Evolutionary conservation across 192 early-diverging fungal species (phyloP).

Genomic region (Coemansia sp.): DNA sequence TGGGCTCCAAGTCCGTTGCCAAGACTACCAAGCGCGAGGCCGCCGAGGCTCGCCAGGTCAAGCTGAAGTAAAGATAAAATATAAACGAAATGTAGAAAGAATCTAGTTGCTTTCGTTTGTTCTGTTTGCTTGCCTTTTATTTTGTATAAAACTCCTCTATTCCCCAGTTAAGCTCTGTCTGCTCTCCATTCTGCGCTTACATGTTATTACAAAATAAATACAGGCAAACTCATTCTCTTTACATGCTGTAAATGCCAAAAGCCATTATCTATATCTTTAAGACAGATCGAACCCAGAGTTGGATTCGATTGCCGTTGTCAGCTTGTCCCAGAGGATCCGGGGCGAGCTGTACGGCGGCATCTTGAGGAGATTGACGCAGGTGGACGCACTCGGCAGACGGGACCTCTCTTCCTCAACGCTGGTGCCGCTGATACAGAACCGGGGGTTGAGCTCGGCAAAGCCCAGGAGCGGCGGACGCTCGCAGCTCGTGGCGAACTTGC

Average conservation of each 20-base stretch:
- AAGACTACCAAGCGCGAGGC: constrained; percentile 77
- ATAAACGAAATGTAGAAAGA: too few species aligned
- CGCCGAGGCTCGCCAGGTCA: constrained; percentile 47
- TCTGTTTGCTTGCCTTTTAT: neutral
- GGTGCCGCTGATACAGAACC: constrained; percentile 41
- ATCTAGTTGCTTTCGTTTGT: neutral
- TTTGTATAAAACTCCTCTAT: neutral
- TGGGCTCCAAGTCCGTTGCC: constrained; percentile 89
- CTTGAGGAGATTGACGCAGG: constrained; percentile 90
- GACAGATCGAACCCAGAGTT: constrained; percentile 92
- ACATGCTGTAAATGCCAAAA: neutral
- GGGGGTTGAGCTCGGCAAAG: constrained; percentile 62
- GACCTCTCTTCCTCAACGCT: constrained; percentile 17
- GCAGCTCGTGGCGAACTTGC: constrained; percentile 93
- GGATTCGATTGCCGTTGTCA: constrained; percentile 81
- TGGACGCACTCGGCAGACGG: constrained; percentile 78
- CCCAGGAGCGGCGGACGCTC: constrained; percentile 88
- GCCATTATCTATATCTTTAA: constrained; percentile 33
- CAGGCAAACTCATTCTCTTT: neutral
- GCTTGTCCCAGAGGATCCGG: constrained; percentile 63
- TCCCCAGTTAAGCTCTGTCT: neutral
- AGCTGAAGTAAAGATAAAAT: constrained; percentile 1
- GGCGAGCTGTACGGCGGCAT: constrained; percentile 73
- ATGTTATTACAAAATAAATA: constrained; percentile 4
- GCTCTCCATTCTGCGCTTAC: neutral